Conservation (phyloP, 2,329 filamentous ascomycete species). For the Colletotrichum limetticola region DNA sequence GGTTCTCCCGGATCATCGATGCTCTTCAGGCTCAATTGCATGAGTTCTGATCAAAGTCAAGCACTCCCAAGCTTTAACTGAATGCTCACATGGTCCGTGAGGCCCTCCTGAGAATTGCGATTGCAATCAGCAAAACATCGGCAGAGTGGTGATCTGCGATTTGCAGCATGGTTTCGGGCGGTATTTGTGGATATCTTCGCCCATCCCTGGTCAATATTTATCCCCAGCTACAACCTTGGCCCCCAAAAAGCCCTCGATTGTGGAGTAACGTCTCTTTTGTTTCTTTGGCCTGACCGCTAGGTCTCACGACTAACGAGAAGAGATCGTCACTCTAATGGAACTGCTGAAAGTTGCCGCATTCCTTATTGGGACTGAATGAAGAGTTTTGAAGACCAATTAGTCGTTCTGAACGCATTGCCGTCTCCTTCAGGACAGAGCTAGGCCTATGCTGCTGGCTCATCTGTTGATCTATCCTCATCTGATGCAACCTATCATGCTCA, state of each 20-base stretch:
- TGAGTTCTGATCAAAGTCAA: background rate
- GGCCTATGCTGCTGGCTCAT: background rate
- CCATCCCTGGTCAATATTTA: background rate
- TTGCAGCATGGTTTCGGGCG: background rate
- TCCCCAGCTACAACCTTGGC: background rate
- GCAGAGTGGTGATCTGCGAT: background rate
- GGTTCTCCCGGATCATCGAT: background rate
- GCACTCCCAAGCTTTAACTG: background rate
- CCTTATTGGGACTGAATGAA: background rate
- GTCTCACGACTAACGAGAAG: background rate
- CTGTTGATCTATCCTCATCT: background rate
- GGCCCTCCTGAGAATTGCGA: background rate
- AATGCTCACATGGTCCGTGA: background rate
- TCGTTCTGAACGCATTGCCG: background rate
- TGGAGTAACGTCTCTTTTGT: background rate
- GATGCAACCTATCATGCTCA: background rate
- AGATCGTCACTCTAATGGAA: background rate
- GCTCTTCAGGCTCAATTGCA: background rate
- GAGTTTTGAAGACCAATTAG: background rate
- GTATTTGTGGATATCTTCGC: background rate
- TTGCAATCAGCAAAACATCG: background rate
- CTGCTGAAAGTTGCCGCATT: background rate
- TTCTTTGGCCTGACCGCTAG: background rate
- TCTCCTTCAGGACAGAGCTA: background rate
- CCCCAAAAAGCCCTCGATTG: background rate